Conservation (phyloP, 257 asterid genomes). For the Prunella vulgaris region DNA sequence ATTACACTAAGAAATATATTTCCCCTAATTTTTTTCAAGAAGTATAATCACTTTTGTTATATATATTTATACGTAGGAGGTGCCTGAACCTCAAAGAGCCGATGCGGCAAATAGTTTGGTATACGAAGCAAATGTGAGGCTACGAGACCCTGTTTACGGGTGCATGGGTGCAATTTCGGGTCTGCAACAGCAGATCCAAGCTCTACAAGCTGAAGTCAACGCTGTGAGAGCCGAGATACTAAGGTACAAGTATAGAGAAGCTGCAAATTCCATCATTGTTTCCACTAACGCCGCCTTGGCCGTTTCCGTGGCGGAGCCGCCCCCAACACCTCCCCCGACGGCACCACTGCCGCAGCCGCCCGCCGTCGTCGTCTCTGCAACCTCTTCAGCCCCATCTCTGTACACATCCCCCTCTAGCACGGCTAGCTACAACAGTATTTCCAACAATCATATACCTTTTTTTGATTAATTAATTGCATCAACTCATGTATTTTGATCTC, state of each 20-base stretch:
- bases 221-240: slow-evolving; percentile 69
- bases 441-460: slow-evolving; percentile 55
- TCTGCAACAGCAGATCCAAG: slow-evolving; percentile 71
- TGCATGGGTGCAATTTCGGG: slow-evolving; percentile 96
- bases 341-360: slow-evolving; percentile 27
- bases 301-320: slow-evolving; percentile 59
- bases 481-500: not conserved
- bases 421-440: slow-evolving; percentile 43
- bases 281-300: slow-evolving; percentile 51
- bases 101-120: slow-evolving; percentile 93
- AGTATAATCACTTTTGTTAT: too few relatives aligned
- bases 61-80: slow-evolving; percentile 37
- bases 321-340: slow-evolving; percentile 66
- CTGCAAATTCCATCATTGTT: slow-evolving; percentile 53
- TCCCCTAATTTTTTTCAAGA: too few relatives aligned
- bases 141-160: slow-evolving; percentile 86
- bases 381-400: slow-evolving; percentile 47
- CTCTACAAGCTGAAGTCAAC: slow-evolving; percentile 66
- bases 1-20: too few relatives aligned
- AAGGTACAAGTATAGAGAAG: slow-evolving; percentile 70
- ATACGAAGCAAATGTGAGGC: slow-evolving; percentile 85
- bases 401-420: slow-evolving; percentile 51
- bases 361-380: slow-evolving; percentile 37
- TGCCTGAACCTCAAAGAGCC: slow-evolving; percentile 61
- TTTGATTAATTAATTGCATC: slow-evolving; percentile 36